Percentiles rank a stretch among this genome's conserved stretches.
Conservation (phyloP, 352 stramenopile species). For the Blastocystis sp. region DNA sequence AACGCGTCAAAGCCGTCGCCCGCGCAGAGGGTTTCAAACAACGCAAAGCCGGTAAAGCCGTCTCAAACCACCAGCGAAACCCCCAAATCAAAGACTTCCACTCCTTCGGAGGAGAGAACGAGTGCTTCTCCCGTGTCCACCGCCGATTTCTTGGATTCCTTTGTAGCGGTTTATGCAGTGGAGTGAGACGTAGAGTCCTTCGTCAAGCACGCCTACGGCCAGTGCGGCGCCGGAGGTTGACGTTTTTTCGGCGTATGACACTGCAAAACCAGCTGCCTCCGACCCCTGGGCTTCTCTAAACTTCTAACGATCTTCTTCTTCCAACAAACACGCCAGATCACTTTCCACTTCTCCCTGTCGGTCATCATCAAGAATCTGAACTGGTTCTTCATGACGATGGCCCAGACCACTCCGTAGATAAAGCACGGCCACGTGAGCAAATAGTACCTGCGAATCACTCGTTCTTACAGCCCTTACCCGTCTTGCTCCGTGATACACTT, state of each 20-base stretch:
- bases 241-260: slow-evolving; percentile 30
- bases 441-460: slow-evolving; percentile 12
- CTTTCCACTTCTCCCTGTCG: slow-evolving; percentile 62
- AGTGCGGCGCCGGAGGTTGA: not conserved
- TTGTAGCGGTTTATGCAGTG: not conserved
- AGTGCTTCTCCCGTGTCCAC: not conserved
- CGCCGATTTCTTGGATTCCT: slow-evolving; percentile 17
- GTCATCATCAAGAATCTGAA: slow-evolving; percentile 21
- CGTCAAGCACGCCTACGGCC: not conserved
- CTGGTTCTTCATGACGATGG: slow-evolving; percentile 9
- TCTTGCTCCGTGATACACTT: slow-evolving; percentile 34
- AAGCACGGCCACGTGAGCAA: slow-evolving; percentile 53
- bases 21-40: not conserved
- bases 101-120: not conserved
- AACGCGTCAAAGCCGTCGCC: not conserved
- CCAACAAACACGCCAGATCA: slow-evolving; percentile 39
- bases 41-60: not conserved
- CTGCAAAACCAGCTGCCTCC: not conserved
- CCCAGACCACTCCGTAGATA: slow-evolving; percentile 51
- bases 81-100: not conserved
- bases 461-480: not conserved
- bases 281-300: slow-evolving; percentile 42
- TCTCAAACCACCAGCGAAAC: not conserved
- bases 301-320: slow-evolving; percentile 17
- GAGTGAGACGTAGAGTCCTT: slow-evolving; percentile 13